A percentile compares a stretch with the other conserved stretches of the same genome.
Evolutionary conservation across 2,329 filamentous ascomycete species (phyloP).

Genomic region (Sclerotinia minor): DNA sequence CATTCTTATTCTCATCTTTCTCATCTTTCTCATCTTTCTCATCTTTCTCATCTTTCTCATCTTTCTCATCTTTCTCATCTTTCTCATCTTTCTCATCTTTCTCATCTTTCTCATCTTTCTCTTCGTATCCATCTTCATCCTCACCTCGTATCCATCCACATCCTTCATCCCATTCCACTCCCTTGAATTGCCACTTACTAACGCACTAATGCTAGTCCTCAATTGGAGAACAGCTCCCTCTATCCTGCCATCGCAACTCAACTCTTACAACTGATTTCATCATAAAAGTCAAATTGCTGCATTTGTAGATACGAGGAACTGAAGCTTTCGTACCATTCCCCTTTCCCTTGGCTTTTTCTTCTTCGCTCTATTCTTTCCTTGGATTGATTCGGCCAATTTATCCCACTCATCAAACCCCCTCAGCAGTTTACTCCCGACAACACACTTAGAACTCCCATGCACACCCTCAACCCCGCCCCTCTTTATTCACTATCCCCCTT

Average conservation of each 20-base stretch:
- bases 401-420: not conserved
- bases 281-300: no score
- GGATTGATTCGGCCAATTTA: not conserved
- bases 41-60: not conserved
- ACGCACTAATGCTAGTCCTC: not conserved
- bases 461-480: not conserved
- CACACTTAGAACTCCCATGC: not conserved
- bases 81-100: not conserved
- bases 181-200: not conserved
- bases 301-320: no score
- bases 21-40: no score
- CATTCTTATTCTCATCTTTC: not conserved
- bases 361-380: not conserved
- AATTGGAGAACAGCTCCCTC: not conserved
- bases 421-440: no score
- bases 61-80: not conserved
- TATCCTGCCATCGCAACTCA: not conserved
- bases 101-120: not conserved
- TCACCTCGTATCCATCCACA: not conserved
- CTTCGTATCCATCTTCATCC: not conserved
- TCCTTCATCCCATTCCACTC: not conserved
- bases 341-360: not conserved
- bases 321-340: not conserved
- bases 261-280: not conserved
- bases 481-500: no score